phyloP scores from a whole-genome alignment of 805 yeast species.

The Brettanomyces sp. region DNA sequence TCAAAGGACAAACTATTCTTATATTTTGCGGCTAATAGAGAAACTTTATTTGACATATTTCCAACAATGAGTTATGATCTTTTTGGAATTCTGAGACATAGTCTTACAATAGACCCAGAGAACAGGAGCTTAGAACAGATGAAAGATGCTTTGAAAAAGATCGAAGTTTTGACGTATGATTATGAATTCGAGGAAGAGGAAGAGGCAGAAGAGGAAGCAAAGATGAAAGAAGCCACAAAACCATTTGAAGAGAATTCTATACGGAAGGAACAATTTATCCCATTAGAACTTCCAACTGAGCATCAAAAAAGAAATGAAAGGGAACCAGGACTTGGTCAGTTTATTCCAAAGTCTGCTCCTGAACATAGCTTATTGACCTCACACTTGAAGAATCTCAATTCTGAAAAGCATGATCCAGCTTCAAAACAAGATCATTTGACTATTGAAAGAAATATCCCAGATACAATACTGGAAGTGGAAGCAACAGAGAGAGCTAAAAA shows the following conservation, averaged over 20 bases:
- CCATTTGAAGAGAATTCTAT: background rate
- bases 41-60: slow-evolving; percentile 84
- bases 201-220: slow-evolving; percentile 1
- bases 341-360: background rate
- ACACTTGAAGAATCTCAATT: background rate
- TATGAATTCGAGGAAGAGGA: slow-evolving; percentile 44
- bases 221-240: slow-evolving; percentile 9
- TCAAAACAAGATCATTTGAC: too few species aligned
- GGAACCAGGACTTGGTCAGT: background rate
- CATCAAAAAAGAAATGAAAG: background rate
- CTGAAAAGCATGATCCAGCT: too few species aligned
- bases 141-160: slow-evolving; percentile 47
- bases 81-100: slow-evolving; percentile 71
- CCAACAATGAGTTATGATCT: slow-evolving; percentile 82
- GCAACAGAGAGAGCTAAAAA: too few species aligned
- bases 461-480: too few species aligned
- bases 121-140: slow-evolving; percentile 63
- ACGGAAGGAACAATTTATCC: background rate
- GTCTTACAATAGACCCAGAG: slow-evolving; percentile 77
- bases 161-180: slow-evolving; percentile 72
- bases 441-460: too few species aligned
- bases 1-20: slow-evolving; percentile 69
- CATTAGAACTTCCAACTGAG: background rate
- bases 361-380: slow-evolving; percentile 1
- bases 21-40: slow-evolving; percentile 81